Evolutionary conservation across 805 yeast species (phyloP).

Genomic region (Saturnispora gosingensis): DNA sequence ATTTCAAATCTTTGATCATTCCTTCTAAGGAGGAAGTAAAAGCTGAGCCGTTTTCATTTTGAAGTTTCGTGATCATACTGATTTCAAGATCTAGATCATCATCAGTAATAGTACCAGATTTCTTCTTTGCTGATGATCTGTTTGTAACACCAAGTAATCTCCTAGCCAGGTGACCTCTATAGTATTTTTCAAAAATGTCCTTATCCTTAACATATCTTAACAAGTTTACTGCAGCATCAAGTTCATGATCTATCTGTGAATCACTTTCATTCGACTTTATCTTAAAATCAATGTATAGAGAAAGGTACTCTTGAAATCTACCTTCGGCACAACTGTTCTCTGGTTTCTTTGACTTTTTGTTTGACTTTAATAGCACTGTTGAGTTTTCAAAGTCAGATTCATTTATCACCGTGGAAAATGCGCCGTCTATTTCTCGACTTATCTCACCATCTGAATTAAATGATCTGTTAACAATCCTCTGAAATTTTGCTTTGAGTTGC

Average conservation of each 20-base stretch:
- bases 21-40: slow-evolving; percentile 75
- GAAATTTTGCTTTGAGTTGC: slow-evolving; percentile 41
- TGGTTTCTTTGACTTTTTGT: not conserved
- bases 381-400: slow-evolving; percentile 19
- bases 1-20: slow-evolving; percentile 73
- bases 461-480: slow-evolving; percentile 36
- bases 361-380: not conserved
- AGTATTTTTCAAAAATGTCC: slow-evolving; percentile 76
- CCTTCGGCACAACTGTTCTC: slow-evolving; percentile 9
- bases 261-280: slow-evolving; percentile 41
- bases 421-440: slow-evolving; percentile 46
- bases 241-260: slow-evolving; percentile 13
- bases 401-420: slow-evolving; percentile 57
- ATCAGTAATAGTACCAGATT: not conserved
- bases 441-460: slow-evolving; percentile 41
- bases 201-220: slow-evolving; percentile 69
- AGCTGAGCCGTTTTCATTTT: slow-evolving; percentile 70
- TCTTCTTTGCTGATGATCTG: slow-evolving; percentile 27
- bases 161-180: slow-evolving; percentile 80
- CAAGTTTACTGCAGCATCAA: slow-evolving; percentile 37
- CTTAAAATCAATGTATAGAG: slow-evolving; percentile 49
- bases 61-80: slow-evolving; percentile 52
- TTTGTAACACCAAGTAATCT: slow-evolving; percentile 47
- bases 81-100: slow-evolving; percentile 50
- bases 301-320: slow-evolving; percentile 44